A percentile compares a stretch with the other conserved stretches of the same genome.
phyloP scores from a whole-genome alignment of 73 alveolate genomes.

The Uronychia binucleata region DNA sequence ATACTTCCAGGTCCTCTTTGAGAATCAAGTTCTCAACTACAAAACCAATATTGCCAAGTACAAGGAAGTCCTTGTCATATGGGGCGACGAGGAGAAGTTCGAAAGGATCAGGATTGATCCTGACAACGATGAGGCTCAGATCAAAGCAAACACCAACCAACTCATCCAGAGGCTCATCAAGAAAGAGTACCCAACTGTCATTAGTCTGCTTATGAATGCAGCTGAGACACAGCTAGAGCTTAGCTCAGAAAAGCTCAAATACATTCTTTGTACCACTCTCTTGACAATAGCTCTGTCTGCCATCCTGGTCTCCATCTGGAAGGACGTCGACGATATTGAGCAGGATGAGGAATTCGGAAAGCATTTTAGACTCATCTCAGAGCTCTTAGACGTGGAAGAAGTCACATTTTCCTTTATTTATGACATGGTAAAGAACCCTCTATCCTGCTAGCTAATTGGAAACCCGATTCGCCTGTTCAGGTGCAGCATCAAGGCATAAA shows the following conservation, averaged over 20 bases:
- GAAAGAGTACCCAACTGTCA: background rate
- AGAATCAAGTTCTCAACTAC: too few species aligned
- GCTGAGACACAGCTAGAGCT: background rate
- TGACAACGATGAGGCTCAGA: background rate
- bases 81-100: too few species aligned
- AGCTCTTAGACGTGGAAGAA: constrained; percentile 12
- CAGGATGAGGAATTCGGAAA: background rate
- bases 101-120: too few species aligned
- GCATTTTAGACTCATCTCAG: constrained; percentile 2
- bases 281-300: background rate
- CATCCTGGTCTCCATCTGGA: background rate
- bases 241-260: background rate
- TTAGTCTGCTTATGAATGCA: background rate
- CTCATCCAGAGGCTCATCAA: background rate
- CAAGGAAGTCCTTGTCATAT: too few species aligned
- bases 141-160: background rate
- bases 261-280: background rate
- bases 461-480: constrained; percentile 11
- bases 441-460: background rate
- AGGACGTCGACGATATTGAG: background rate
- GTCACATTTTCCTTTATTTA: constrained; percentile 1
- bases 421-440: constrained; percentile 1
- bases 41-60: too few species aligned
- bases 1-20: too few species aligned
- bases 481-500: background rate